Conservation (phyloP, 352 stramenopile species). For the Pythium chondricola region DNA sequence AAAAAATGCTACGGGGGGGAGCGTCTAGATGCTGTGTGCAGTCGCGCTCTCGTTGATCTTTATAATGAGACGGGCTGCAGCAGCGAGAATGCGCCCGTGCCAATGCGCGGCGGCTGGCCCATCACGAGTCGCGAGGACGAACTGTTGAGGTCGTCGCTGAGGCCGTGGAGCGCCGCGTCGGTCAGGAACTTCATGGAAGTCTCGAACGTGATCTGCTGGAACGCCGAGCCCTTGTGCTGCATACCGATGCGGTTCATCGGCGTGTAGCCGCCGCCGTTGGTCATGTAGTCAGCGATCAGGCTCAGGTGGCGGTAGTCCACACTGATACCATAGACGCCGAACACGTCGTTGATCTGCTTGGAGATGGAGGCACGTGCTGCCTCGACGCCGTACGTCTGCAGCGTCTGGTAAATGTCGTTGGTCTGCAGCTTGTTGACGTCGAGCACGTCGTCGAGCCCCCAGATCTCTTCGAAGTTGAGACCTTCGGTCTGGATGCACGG, state of each 20-base stretch:
- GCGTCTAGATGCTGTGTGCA: too few relatives aligned
- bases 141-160: conserved; percentile 89
- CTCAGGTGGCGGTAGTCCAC: conserved; percentile 97
- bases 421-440: conserved; percentile 95
- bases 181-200: conserved; percentile 99
- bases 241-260: conserved; percentile 98
- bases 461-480: conserved; percentile 98
- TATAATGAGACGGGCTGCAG: conserved; percentile 84
- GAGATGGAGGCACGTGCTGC: conserved; percentile 96
- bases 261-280: conserved; percentile 94
- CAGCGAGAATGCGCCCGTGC: conserved; percentile 95
- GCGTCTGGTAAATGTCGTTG: conserved; percentile 98
- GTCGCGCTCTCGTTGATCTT: too few relatives aligned
- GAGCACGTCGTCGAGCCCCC: conserved; percentile 88
- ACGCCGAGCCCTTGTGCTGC: conserved; percentile 92
- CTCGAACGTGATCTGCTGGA: conserved; percentile 99
- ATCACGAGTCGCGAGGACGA: conserved; percentile 95
- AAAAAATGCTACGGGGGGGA: too few relatives aligned
- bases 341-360: conserved; percentile 98
- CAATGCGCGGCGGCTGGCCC: conserved; percentile 91
- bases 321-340: conserved; percentile 99
- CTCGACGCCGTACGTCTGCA: conserved; percentile 98
- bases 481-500: conserved; percentile 92
- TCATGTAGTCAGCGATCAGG: conserved; percentile 99
- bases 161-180: conserved; percentile 88